Evolutionary conservation across 495 filamentous ascomycete genomes (phyloP).

Genomic region (Penicillium roqueforti): DNA sequence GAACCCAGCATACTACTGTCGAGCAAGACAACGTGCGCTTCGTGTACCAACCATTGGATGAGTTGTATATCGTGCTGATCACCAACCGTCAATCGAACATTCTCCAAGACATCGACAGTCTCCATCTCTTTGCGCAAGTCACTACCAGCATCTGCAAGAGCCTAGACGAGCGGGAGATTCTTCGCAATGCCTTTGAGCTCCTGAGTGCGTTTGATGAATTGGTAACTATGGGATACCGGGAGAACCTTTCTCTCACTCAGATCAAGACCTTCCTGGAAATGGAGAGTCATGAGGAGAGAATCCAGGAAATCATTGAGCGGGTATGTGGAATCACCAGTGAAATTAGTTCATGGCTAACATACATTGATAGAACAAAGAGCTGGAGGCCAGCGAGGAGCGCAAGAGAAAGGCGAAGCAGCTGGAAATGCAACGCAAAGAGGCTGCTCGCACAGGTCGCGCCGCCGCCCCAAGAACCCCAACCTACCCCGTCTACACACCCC

Average conservation of each 20-base stretch:
- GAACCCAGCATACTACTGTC: slow-evolving; percentile 94
- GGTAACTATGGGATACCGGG: slow-evolving; percentile 89
- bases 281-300: slow-evolving; percentile 97
- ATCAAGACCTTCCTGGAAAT: slow-evolving; percentile 99
- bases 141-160: slow-evolving; percentile 94
- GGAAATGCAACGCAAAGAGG: slow-evolving; percentile 96
- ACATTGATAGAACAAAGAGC: slow-evolving; percentile 79
- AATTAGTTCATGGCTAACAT: slow-evolving; percentile 17
- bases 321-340: slow-evolving; percentile 42
- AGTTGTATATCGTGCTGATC: slow-evolving; percentile 98
- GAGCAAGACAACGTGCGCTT: slow-evolving; percentile 99
- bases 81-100: slow-evolving; percentile 99
- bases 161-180: slow-evolving; percentile 90
- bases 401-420: slow-evolving; percentile 97
- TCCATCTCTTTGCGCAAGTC: slow-evolving; percentile 95
- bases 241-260: slow-evolving; percentile 90
- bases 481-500: slow-evolving; percentile 87
- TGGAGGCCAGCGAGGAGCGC: slow-evolving; percentile 95
- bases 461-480: slow-evolving; percentile 65
- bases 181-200: slow-evolving; percentile 90
- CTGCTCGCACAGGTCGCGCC: slow-evolving; percentile 55
- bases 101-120: slow-evolving; percentile 95
- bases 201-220: slow-evolving; percentile 95
- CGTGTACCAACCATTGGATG: slow-evolving; percentile 97
- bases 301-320: slow-evolving; percentile 93